Percentiles rank a stretch among this genome's conserved stretches.
phyloP scores from a whole-genome alignment of 2,329 filamentous ascomycete genomes.

The Trichoderma afroharzianum region DNA sequence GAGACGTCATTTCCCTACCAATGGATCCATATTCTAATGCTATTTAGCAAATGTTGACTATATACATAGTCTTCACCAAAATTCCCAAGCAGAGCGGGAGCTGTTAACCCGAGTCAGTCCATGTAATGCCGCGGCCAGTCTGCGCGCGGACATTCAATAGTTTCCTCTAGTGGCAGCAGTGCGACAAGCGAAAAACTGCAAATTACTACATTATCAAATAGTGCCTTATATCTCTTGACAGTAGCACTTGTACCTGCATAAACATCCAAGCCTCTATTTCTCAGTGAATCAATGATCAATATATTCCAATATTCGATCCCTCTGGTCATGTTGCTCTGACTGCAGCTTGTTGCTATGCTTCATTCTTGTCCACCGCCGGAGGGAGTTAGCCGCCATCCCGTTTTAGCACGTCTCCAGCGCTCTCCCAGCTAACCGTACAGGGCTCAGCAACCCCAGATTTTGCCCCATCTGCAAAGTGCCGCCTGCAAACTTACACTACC shows the following conservation, averaged over 20 bases:
- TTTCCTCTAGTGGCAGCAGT: background rate
- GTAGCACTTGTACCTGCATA: background rate
- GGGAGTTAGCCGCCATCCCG: background rate
- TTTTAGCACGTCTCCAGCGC: background rate
- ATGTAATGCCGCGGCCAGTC: background rate
- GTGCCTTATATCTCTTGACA: background rate
- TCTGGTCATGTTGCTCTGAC: background rate
- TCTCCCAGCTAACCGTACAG: background rate
- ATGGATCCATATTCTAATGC: background rate
- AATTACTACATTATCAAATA: background rate
- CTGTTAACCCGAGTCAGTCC: background rate
- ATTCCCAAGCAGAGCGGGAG: background rate
- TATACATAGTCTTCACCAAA: background rate
- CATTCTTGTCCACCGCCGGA: background rate
- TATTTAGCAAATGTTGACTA: background rate
- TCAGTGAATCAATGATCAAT: background rate
- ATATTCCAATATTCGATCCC: background rate
- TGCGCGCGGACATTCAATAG: background rate
- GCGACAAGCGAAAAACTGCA: background rate
- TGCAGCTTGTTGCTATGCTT: background rate
- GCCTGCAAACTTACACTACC: background rate
- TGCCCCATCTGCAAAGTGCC: background rate
- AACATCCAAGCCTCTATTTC: background rate
- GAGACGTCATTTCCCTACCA: background rate
- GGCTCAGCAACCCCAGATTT: slow-evolving; percentile 13